Evolutionary conservation across 305 asterid species (phyloP).

Genomic region (Vinca major): DNA sequence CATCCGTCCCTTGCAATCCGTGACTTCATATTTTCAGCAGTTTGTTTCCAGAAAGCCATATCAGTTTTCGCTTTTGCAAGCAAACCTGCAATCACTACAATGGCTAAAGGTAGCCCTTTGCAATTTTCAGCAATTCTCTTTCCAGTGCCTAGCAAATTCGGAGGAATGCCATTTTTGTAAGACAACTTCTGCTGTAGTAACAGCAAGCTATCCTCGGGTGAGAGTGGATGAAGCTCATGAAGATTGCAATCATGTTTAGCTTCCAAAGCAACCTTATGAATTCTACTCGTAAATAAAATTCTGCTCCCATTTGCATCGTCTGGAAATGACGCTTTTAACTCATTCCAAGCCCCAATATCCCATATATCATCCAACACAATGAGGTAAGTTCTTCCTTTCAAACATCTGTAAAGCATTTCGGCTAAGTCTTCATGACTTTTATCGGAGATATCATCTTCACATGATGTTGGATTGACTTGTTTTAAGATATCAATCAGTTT

Average conservation of each 20-base stretch:
- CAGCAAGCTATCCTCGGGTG: conserved; percentile 10
- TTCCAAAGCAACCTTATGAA: no score
- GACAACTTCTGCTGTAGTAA: conserved; percentile 7
- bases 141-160: neutral
- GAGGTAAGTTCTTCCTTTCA: no score
- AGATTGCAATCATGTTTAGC: no score
- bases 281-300: no score
- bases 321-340: no score
- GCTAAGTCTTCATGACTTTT: conserved; percentile 2
- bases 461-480: neutral
- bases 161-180: neutral
- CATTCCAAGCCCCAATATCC: no score
- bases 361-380: no score
- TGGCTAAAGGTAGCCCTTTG: conserved; percentile 15
- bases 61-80: neutral
- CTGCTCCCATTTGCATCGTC: no score
- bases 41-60: neutral
- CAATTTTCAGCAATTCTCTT: conserved; percentile 5
- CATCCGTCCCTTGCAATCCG: neutral
- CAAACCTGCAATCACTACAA: conserved; percentile 9
- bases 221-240: no score
- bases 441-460: neutral
- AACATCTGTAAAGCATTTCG: neutral
- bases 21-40: neutral
- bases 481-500: neutral